phyloP scores from a whole-genome alignment of 2,329 filamentous ascomycete genomes.

The Alternaria brassicae region DNA sequence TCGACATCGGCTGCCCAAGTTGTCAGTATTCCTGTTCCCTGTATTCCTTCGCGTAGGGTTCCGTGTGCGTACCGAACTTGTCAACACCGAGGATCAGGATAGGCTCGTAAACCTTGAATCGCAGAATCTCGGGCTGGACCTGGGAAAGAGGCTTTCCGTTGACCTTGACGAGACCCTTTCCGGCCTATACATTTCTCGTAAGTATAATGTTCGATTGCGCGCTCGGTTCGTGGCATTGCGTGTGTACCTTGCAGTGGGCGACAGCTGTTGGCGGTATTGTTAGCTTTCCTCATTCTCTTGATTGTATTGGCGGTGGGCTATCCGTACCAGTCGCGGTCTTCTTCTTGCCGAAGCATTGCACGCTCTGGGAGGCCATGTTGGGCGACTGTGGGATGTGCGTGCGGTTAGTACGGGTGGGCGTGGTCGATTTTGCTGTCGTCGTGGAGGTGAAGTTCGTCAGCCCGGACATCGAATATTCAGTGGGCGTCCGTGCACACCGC shows the following conservation, averaged over 20 bases:
- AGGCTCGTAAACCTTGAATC: conserved; percentile 99
- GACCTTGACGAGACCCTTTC: conserved; percentile 95
- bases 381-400: conserved; percentile 47
- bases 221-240: conserved; percentile 29
- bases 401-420: conserved; percentile 39
- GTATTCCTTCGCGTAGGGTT: conserved; percentile 4
- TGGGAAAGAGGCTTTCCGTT: conserved; percentile 96
- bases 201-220: conserved; percentile 37
- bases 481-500: conserved; percentile 22
- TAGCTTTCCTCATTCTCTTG: conserved; percentile 42
- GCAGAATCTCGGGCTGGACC: conserved; percentile 93
- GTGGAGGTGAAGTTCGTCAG: conserved; percentile 31
- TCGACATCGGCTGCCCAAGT: conserved; percentile 73
- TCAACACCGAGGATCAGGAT: conserved; percentile 95
- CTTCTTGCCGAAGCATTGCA: conserved; percentile 97
- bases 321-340: conserved; percentile 59
- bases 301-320: neutral
- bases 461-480: conserved; percentile 29
- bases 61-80: conserved; percentile 73
- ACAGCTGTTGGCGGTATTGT: conserved; percentile 66
- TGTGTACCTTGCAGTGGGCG: conserved; percentile 86
- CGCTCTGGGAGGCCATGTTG: conserved; percentile 55
- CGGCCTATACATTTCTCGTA: conserved; percentile 59
- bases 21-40: conserved; percentile 26
- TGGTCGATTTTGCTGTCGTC: conserved; percentile 33